Percentiles rank a stretch among this genome's conserved stretches.
Conservation (phyloP, 352 stramenopile species). For the Phytophthora foliorum region DNA sequence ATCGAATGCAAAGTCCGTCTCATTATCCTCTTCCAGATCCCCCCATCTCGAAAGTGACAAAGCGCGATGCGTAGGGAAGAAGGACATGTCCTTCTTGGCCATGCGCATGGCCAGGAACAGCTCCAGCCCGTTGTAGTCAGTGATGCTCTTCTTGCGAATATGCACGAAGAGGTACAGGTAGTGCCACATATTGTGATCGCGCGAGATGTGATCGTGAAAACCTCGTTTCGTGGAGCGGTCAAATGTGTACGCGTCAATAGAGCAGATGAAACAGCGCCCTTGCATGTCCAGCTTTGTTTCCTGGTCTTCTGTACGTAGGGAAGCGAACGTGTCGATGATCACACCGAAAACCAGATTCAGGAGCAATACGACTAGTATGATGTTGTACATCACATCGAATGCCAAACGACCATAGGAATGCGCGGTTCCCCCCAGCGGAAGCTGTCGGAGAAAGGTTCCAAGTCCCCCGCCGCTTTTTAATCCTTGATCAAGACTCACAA, state of each 20-base stretch:
- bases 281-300: constrained; percentile 78
- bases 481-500: constrained; percentile 76
- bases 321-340: constrained; percentile 87
- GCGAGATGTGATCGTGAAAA: constrained; percentile 81
- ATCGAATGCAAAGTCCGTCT: constrained; percentile 10
- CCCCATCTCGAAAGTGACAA: constrained; percentile 55
- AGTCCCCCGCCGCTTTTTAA: constrained; percentile 75
- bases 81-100: constrained; percentile 80
- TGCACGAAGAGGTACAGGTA: constrained; percentile 86
- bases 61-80: constrained; percentile 76
- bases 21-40: constrained; percentile 17
- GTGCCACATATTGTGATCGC: constrained; percentile 87
- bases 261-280: constrained; percentile 84
- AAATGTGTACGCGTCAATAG: constrained; percentile 83
- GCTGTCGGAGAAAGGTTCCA: constrained; percentile 54
- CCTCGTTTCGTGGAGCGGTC: constrained; percentile 71
- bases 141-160: constrained; percentile 81
- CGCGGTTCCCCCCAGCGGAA: constrained; percentile 42
- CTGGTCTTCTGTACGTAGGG: constrained; percentile 68
- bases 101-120: constrained; percentile 83
- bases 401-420: constrained; percentile 64
- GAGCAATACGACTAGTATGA: constrained; percentile 75
- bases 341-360: constrained; percentile 83
- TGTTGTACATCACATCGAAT: constrained; percentile 81
- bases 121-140: constrained; percentile 84